A percentile compares a stretch with the other conserved stretches of the same genome.
phyloP scores from a whole-genome alignment of 23 red algal genomes.

The Gracilaria vermiculophylla region DNA sequence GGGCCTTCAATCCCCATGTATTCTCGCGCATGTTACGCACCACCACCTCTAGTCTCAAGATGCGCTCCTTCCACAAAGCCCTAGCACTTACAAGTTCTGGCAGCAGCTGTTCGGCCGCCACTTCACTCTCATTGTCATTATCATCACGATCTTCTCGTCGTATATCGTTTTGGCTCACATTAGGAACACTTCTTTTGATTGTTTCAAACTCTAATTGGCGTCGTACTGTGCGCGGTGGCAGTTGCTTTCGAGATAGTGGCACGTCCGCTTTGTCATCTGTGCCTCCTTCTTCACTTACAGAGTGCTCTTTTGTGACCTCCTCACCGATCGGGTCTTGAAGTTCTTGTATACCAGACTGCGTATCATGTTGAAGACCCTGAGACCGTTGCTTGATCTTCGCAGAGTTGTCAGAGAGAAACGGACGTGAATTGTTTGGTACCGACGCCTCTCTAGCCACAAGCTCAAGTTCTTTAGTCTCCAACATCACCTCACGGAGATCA shows the following conservation, averaged over 20 bases:
- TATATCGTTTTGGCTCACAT: neutral
- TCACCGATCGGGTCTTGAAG: neutral
- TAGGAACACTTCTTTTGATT: neutral
- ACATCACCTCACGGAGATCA: constrained; percentile 51
- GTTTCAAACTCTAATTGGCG: constrained; percentile 55
- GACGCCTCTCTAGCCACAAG: constrained; percentile 46
- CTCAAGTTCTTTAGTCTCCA: constrained; percentile 56
- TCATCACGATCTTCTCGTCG: neutral
- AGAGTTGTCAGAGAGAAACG: neutral
- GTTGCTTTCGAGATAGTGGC: constrained; percentile 20
- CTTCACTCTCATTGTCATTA: constrained; percentile 45
- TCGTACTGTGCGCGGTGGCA: constrained; percentile 14
- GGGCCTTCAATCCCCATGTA: constrained; percentile 39
- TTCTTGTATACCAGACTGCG: neutral
- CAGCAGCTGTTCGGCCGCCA: constrained; percentile 42
- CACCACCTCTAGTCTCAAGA: constrained; percentile 37
- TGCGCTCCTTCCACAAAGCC: constrained; percentile 49
- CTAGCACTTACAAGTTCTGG: constrained; percentile 56
- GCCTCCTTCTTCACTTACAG: neutral
- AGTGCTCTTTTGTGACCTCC: neutral
- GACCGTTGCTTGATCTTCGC: neutral
- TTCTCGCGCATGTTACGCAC: constrained; percentile 62
- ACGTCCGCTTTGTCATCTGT: neutral
- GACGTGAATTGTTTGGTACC: neutral
- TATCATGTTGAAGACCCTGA: neutral